Percentiles rank a stretch among this genome's conserved stretches.
Evolutionary conservation across 2,329 filamentous ascomycete species (phyloP).

Genomic region (Talaromyces sp.): DNA sequence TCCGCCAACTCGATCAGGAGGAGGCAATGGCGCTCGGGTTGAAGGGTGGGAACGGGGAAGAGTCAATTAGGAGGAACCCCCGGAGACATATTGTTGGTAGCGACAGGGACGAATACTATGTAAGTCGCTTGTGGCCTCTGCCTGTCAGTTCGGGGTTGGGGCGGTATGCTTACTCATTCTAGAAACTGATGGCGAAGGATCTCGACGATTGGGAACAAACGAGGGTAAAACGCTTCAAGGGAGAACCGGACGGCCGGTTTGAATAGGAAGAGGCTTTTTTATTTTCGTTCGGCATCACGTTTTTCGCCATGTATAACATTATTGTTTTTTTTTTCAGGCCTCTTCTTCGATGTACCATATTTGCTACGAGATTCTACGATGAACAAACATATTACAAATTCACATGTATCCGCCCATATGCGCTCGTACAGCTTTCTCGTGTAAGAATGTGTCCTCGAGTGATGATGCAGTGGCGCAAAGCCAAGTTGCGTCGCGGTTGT

Average conservation of each 20-base stretch:
- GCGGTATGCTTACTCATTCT: slow-evolving; percentile 1
- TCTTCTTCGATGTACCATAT: slow-evolving; percentile 1
- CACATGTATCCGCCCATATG: not conserved
- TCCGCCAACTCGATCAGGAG: slow-evolving; percentile 76
- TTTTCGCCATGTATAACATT: not conserved
- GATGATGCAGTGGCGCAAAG: slow-evolving; percentile 4
- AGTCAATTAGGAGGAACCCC: slow-evolving; percentile 61
- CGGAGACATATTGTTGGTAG: slow-evolving; percentile 38
- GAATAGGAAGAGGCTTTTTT: not conserved
- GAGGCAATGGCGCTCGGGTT: slow-evolving; percentile 76
- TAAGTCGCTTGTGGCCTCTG: slow-evolving; percentile 21
- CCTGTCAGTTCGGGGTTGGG: not conserved
- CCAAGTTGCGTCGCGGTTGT: not conserved
- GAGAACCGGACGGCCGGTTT: slow-evolving; percentile 81
- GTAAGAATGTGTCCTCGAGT: no score
- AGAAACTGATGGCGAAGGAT: slow-evolving; percentile 82
- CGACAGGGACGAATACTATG: slow-evolving; percentile 46
- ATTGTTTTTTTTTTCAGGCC: no score
- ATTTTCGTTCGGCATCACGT: not conserved
- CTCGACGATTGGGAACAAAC: slow-evolving; percentile 97
- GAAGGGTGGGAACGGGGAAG: slow-evolving; percentile 63
- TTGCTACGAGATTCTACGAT: not conserved
- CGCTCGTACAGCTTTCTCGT: not conserved
- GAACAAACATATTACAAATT: not conserved
- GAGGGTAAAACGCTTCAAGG: slow-evolving; percentile 79